phyloP scores from a whole-genome alignment of 148 eudicot genomes.

The Fallopia convolvulus region DNA sequence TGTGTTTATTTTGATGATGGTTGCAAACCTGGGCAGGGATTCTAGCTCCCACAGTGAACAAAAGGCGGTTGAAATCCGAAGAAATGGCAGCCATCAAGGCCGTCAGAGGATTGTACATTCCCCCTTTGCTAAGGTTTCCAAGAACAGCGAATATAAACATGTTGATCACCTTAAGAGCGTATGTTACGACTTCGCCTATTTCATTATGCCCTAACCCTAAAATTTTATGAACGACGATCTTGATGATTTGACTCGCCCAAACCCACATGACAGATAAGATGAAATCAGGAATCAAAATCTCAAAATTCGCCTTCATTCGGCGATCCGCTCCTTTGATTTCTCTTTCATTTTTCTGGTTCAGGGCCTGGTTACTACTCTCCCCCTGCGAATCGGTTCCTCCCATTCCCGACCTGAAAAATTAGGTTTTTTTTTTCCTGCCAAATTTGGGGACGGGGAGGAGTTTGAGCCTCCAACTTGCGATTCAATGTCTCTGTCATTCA shows the following conservation, averaged over 20 bases:
- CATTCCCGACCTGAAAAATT: not conserved
- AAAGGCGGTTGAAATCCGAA: constrained; percentile 46
- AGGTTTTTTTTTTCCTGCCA: not conserved
- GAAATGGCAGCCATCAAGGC: constrained; percentile 52
- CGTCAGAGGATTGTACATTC: constrained; percentile 61
- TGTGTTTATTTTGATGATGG: not conserved
- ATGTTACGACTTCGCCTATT: constrained; percentile 34
- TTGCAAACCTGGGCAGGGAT: constrained; percentile 75
- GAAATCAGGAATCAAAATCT: constrained; percentile 45
- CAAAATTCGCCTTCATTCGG: not conserved
- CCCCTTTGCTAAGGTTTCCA: constrained; percentile 47
- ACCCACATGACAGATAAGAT: constrained; percentile 61
- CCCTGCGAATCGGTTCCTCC: not conserved
- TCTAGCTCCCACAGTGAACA: constrained; percentile 64
- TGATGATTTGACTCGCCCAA: constrained; percentile 52
- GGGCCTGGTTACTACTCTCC: not conserved
- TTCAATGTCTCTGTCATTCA: not conserved
- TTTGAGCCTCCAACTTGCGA: constrained; percentile 3
- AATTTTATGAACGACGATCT: constrained; percentile 35
- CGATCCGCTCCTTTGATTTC: not conserved
- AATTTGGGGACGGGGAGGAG: constrained; percentile 2
- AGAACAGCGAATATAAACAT: constrained; percentile 59
- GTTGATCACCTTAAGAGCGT: constrained; percentile 31
- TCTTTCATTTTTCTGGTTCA: not conserved
- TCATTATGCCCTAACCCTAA: constrained; percentile 38